Evolutionary conservation across 1,284 basidiomycete species (phyloP).

Genomic region (Leucoagaricus sp.): DNA sequence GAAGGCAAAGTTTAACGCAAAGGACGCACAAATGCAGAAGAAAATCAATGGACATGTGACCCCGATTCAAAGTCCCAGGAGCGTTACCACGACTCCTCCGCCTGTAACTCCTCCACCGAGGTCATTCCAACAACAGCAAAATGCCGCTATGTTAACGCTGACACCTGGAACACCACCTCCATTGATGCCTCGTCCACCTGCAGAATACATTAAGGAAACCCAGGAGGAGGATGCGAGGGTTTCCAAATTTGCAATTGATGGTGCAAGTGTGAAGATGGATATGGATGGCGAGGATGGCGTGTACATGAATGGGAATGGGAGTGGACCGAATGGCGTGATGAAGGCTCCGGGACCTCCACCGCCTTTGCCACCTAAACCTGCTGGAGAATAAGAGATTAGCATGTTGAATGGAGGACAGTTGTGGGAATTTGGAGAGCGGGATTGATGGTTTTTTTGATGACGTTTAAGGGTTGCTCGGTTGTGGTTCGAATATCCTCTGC

Average conservation of each 20-base stretch:
- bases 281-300: conserved; percentile 14
- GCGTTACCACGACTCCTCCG: conserved; percentile 12
- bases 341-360: conserved; percentile 35
- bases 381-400: conserved; percentile 31
- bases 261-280: conserved; percentile 28
- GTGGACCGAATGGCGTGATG: conserved; percentile 1
- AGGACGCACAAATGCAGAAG: conserved; percentile 34
- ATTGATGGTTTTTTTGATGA: too few relatives aligned
- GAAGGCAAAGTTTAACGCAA: conserved; percentile 60
- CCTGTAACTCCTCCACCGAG: conserved; percentile 16
- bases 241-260: conserved; percentile 34
- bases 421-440: too few relatives aligned
- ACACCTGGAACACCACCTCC: conserved; percentile 51
- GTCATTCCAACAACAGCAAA: neutral
- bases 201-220: conserved; percentile 76
- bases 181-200: conserved; percentile 70
- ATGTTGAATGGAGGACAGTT: too few relatives aligned
- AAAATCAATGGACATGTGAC: conserved; percentile 23
- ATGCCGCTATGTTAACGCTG: conserved; percentile 16
- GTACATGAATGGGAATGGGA: conserved; percentile 7
- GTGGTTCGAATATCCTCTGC: too few relatives aligned
- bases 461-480: too few relatives aligned
- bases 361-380: conserved; percentile 40
- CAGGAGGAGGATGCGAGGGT: conserved; percentile 66
- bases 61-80: neutral